Conservation (phyloP, 495 filamentous ascomycete species). For the Neurospora sp. region DNA sequence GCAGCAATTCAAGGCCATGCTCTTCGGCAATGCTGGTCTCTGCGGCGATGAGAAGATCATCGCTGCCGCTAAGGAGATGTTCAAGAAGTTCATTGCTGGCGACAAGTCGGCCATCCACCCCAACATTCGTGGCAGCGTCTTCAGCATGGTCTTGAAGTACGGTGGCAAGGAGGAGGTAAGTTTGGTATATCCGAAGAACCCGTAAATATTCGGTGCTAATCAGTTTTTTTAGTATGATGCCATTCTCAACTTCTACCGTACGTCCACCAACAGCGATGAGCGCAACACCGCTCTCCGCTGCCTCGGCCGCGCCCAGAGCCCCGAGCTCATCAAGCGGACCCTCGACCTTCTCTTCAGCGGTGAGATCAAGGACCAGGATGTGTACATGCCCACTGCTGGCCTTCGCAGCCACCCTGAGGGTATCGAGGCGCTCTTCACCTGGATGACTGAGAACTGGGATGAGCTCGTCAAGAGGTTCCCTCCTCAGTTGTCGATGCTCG, state of each 20-base stretch:
- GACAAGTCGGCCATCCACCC: constrained; percentile 62
- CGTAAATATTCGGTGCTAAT: constrained; percentile 2
- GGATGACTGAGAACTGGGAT: constrained; percentile 84
- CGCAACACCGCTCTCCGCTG: constrained; percentile 89
- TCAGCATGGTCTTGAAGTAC: constrained; percentile 60
- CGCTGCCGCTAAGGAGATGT: constrained; percentile 61
- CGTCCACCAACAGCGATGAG: constrained; percentile 84
- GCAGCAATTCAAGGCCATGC: constrained; percentile 72
- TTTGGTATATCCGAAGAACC: constrained; percentile 1
- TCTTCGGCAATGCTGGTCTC: constrained; percentile 57
- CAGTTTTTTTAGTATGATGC: constrained; percentile 52
- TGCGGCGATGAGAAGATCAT: constrained; percentile 54
- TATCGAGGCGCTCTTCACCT: constrained; percentile 69
- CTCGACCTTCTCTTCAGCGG: constrained; percentile 63
- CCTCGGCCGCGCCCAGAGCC: constrained; percentile 67
- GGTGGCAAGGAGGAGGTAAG: constrained; percentile 63
- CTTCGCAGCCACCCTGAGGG: constrained; percentile 70
- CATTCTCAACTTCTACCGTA: constrained; percentile 70
- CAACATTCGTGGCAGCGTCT: constrained; percentile 60
- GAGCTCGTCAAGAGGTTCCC: constrained; percentile 67
- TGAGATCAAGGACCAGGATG: constrained; percentile 91
- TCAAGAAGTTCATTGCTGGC: constrained; percentile 56
- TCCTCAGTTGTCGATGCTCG: constrained; percentile 74
- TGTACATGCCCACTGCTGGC: constrained; percentile 77
- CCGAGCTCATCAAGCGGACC: constrained; percentile 71